Evolutionary conservation across 768 basidiomycete genomes (phyloP).

Genomic region (Collybia sp.): DNA sequence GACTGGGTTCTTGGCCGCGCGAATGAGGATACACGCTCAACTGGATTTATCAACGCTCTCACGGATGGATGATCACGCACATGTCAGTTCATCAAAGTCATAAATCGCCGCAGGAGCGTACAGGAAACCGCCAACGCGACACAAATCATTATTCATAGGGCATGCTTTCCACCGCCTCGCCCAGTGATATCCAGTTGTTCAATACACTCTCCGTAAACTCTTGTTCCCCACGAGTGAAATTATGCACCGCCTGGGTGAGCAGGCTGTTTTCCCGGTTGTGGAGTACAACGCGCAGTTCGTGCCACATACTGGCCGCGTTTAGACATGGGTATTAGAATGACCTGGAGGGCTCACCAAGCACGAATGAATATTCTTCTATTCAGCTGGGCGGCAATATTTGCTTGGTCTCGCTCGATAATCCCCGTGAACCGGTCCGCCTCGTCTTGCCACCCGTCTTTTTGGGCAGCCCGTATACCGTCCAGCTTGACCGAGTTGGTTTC

Average conservation of each 20-base stretch:
- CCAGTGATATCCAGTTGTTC: conserved; percentile 71
- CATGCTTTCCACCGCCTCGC: conserved; percentile 73
- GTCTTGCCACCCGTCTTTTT: conserved; percentile 82
- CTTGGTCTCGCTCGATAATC: conserved; percentile 82
- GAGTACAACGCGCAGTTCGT: conserved; percentile 88
- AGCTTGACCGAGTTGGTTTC: conserved; percentile 73
- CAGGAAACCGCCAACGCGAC: too few relatives aligned
- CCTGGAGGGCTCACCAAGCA: conserved; percentile 58
- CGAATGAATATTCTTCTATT: conserved; percentile 83
- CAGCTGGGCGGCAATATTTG: conserved; percentile 68
- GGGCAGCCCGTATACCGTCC: conserved; percentile 61
- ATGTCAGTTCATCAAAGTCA: background rate
- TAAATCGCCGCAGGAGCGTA: background rate
- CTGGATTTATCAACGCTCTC: too few relatives aligned
- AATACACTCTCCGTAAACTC: conserved; percentile 59
- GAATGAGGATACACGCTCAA: too few relatives aligned
- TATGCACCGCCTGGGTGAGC: conserved; percentile 66
- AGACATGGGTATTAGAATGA: background rate
- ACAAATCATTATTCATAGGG: conserved; percentile 62
- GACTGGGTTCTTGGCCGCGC: too few relatives aligned
- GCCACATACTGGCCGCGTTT: conserved; percentile 70
- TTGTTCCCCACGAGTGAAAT: conserved; percentile 71
- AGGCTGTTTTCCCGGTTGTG: conserved; percentile 89
- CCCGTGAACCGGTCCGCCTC: conserved; percentile 75
- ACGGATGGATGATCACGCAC: too few relatives aligned